Evolutionary conservation across 495 filamentous ascomycete genomes (phyloP), one percentile per base, ranked within the genome.

Genomic region (Trichoderma parareesei): DNA sequence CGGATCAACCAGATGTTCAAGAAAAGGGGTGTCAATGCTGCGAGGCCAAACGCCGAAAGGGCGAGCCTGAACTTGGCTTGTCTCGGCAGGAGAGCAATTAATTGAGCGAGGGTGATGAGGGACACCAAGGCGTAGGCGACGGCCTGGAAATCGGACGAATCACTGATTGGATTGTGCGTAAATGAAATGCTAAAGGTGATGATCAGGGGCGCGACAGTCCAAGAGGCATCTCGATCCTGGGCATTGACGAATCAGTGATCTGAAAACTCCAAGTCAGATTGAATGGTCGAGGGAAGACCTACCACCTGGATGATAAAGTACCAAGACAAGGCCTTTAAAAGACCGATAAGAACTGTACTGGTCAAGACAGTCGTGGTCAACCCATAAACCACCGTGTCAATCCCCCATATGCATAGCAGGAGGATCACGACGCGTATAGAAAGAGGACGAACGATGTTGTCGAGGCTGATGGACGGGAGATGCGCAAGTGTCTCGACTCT

Each of bases 321-420:
- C 74, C 73, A 76, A 41, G 65, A 65, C 3, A 68, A 59, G 1
- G 73, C 73, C 10, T 72, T 76, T 8, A 42, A 14, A 9, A 67
- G 37, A 4, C 69, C 71, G 33, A 71, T 8, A 0, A 64, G 9
- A 57, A 57, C 9, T 37, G 11, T 38, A 4, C 4, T 33, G 4
- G 14, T 37, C 4, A 33, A 4, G 27, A 9, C 18, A 2, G 27
- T 35, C 37, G 14, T 57, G 6, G 6, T 14, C 4, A 57, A 38
- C 6, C 53, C 53, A 37, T 10, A 11, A 6, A 57, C 13, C 0
- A 16, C 18, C 3, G 6, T 3, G 11, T 33, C 20, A 18, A 37
- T 16, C 11, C 7, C 20, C 53, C 16, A 35, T 13, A 57, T 38
- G 11, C 3, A 35, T 18, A 57, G 11, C 4, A 57, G 33, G 2